Evolutionary conservation across 768 basidiomycete genomes (phyloP), one percentile per base, ranked within the genome.

Genomic region (Mycena vulgaris): DNA sequence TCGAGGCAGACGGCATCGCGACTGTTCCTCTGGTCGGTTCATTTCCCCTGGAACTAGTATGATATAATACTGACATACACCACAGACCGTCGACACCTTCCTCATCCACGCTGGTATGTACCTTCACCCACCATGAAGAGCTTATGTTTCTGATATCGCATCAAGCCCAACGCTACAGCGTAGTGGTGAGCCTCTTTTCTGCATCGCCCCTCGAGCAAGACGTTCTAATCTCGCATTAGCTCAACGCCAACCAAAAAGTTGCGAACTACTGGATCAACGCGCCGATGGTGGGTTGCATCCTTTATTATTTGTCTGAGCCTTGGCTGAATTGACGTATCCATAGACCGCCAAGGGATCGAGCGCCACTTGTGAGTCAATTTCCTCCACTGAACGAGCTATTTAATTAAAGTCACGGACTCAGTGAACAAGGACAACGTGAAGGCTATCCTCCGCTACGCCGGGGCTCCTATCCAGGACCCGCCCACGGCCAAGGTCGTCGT

Each of bases 261-360:
- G 73, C 75, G 57, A 85, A 84, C 64, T 86, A 85, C 57, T 84
- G 85, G 82, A 82, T 83, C 52, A 78, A 77, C n/a, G 82, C 80
- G 3, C 83, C 78, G 31, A 77, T 80, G 40, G 66, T 78, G 10
- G 3, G 42, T 45, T n/a, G n/a, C n/a, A n/a, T n/a, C n/a, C n/a
- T n/a, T n/a, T n/a, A n/a, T n/a, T n/a, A n/a, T n/a, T n/a, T n/a
- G n/a, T n/a, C n/a, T n/a, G n/a, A n/a, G n/a, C n/a, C n/a, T n/a
- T n/a, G n/a, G n/a, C n/a, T n/a, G n/a, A n/a, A n/a, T n/a, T n/a
- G n/a, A n/a, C n/a, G n/a, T n/a, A n/a, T n/a, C n/a, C n/a, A n/a
- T n/a, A n/a, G n/a, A n/a, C n/a, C n/a, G n/a, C n/a, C n/a, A n/a
- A n/a, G n/a, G n/a, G n/a, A n/a, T n/a, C n/a, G n/a, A n/a, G n/a